Evolutionary conservation across 768 basidiomycete species (phyloP).

Genomic region (Rhizopogon rudus): DNA sequence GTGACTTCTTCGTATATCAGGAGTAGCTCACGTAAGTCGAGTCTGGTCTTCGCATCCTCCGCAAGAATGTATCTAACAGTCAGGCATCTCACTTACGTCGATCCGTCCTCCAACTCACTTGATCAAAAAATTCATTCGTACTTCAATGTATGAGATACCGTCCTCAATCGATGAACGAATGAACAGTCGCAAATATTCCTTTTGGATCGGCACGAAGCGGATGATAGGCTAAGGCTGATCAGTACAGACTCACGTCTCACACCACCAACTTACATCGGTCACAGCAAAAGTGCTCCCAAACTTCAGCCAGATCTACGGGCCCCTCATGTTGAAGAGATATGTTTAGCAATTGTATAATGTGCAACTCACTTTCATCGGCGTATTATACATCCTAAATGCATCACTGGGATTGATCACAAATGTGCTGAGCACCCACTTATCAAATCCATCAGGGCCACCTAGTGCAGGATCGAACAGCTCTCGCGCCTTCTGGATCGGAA

Average conservation of each 20-base stretch:
- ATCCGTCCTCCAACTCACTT: conserved; percentile 22
- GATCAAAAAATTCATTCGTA: conserved; percentile 33
- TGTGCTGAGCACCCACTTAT: conserved; percentile 32
- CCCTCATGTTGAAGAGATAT: background rate
- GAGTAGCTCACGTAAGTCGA: conserved; percentile 34
- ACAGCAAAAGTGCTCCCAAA: conserved; percentile 13
- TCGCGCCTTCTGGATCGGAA: conserved; percentile 31
- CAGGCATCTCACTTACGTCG: background rate
- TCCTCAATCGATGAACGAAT: conserved; percentile 37
- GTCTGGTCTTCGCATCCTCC: conserved; percentile 30
- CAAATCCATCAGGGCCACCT: conserved; percentile 37
- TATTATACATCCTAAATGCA: conserved; percentile 40
- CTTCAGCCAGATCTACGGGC: conserved; percentile 17
- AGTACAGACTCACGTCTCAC: conserved; percentile 9
- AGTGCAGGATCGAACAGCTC: conserved; percentile 28
- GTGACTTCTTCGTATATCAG: conserved; percentile 28
- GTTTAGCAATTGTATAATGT: background rate
- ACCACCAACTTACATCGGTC: conserved; percentile 22
- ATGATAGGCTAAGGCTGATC: conserved; percentile 26
- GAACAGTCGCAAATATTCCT: conserved; percentile 22
- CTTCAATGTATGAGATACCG: conserved; percentile 41
- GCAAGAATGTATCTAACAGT: conserved; percentile 34
- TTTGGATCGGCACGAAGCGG: conserved; percentile 18
- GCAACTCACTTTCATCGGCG: conserved; percentile 30
- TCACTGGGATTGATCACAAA: conserved; percentile 39